Conservation (phyloP, 225 moss, liverwort and hornwort genomes). For the Sphagnum tenellum region DNA sequence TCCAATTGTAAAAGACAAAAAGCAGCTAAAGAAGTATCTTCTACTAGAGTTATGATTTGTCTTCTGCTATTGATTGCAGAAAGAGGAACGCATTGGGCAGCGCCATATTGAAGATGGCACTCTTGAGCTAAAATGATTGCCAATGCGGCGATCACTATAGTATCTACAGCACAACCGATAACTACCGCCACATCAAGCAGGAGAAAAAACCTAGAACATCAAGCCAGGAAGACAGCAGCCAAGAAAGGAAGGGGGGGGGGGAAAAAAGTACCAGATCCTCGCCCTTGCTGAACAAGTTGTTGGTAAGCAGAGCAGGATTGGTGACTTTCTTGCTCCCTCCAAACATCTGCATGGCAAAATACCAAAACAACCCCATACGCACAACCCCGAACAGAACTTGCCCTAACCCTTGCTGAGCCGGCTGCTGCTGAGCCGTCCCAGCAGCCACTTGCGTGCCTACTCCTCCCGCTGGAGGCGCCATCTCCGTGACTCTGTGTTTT, state of each 20-base stretch:
- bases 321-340: constrained; percentile 55
- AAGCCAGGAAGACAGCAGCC: no score
- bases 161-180: not conserved
- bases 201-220: no score
- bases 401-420: constrained; percentile 40
- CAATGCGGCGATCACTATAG: not conserved
- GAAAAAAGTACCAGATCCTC: constrained; percentile 48
- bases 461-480: constrained; percentile 68
- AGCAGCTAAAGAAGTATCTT: no score
- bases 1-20: no score
- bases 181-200: not conserved
- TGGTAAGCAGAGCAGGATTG: constrained; percentile 45
- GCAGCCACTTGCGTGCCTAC: constrained; percentile 39
- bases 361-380: constrained; percentile 88
- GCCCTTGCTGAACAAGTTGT: constrained; percentile 65
- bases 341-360: constrained; percentile 83
- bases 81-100: no score
- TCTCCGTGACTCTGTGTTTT: constrained; percentile 7
- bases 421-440: constrained; percentile 39
- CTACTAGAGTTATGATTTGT: no score
- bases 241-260: no score
- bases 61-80: no score
- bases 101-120: no score
- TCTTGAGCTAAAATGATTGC: no score
- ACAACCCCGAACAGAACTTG: constrained; percentile 55